Evolutionary conservation across 1,139 yeast genomes (phyloP), one percentile per base, ranked within the genome.

Genomic region (Saccharomyces hybrid): DNA sequence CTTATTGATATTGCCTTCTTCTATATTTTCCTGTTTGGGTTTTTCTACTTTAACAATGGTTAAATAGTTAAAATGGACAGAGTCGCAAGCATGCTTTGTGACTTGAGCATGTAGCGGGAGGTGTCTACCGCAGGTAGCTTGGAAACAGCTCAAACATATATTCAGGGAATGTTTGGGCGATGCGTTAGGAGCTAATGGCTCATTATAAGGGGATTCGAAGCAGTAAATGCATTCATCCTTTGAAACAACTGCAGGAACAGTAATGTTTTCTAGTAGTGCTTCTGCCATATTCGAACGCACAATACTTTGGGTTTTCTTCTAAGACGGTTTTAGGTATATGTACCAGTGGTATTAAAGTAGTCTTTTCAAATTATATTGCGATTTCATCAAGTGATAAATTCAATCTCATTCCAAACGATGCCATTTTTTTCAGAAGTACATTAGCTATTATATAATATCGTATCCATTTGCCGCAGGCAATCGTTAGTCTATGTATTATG

Each of bases 1-100:
- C 72, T 88, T 87, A 41, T 75, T 70, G 14, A 73, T 72, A 28
- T 51, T 49, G 11, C 29, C 51, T 8, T 47, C 51, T 41, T 55
- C 57, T 6, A 42, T 50, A 25, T 53, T 55, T n/a, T 53, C 55
- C 2, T 51, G 52, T 26, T 53, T 56, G 16, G 60, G 57, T 48
- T 60, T 64, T 47, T 55, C 62, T 7, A 57, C 55, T 49, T 66
- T 67, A 14, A 58, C 57, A 26, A 66, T 51, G 14, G 58, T 60
- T 48, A 69, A 56, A 34, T 61, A 67, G 8, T 49, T 28, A 6
- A 50, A 54, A 54, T 68, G 71, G 2, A 48, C 47, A 13, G 50
- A 23, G 48, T 58, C 62, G 23, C 56, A 55, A 5, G 56, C 56
- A 25, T 54, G 48, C n/a, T 56, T 48, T 11, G 64, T 60, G 5